These are phyloP conservation scores for Capronia americana DNA, from an alignment of 2,329 filamentous ascomycete species.

Conservation along the genomic window DNA sequence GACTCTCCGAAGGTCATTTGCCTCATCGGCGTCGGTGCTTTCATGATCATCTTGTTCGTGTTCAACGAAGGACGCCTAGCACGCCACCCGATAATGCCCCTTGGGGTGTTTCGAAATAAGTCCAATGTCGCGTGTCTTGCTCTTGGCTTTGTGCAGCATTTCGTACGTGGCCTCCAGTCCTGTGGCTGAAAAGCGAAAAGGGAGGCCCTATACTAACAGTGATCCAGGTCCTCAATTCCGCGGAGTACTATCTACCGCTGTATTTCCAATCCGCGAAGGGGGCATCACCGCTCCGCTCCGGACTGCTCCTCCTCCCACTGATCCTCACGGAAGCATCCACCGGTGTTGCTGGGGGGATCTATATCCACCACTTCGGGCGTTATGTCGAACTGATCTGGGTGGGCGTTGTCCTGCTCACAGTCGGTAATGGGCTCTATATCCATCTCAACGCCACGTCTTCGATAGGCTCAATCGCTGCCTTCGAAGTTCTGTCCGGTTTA, in stretches of 20 bases:
- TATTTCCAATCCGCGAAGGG: slow-evolving; percentile 73
- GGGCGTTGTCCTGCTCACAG: slow-evolving; percentile 49
- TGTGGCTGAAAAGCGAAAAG: neutral
- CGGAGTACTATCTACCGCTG: slow-evolving; percentile 73
- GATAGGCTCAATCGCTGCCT: slow-evolving; percentile 3
- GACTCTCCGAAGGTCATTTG: slow-evolving; percentile 74
- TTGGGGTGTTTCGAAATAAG: slow-evolving; percentile 69
- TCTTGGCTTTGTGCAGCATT: slow-evolving; percentile 57
- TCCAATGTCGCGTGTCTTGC: slow-evolving; percentile 57
- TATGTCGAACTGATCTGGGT: slow-evolving; percentile 55
- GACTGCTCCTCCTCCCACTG: slow-evolving; percentile 67
- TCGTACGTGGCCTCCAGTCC: slow-evolving; percentile 56
- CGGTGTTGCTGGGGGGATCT: slow-evolving; percentile 54
- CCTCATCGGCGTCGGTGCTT: slow-evolving; percentile 73
- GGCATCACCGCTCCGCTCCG: slow-evolving; percentile 64
- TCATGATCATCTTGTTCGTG: slow-evolving; percentile 69
- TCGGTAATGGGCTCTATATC: slow-evolving; percentile 57
- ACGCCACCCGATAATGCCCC: slow-evolving; percentile 77
- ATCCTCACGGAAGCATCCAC: slow-evolving; percentile 54
- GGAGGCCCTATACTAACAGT: neutral
- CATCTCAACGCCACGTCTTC: slow-evolving; percentile 39
- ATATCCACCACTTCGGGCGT: slow-evolving; percentile 57
- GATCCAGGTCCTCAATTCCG: slow-evolving; percentile 64
- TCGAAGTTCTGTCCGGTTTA: slow-evolving; percentile 51
- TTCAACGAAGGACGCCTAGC: slow-evolving; percentile 75